Evolutionary conservation across 441 rosid species (phyloP), one percentile per base, ranked within the genome.

Genomic region (Erysimum pusillum): DNA sequence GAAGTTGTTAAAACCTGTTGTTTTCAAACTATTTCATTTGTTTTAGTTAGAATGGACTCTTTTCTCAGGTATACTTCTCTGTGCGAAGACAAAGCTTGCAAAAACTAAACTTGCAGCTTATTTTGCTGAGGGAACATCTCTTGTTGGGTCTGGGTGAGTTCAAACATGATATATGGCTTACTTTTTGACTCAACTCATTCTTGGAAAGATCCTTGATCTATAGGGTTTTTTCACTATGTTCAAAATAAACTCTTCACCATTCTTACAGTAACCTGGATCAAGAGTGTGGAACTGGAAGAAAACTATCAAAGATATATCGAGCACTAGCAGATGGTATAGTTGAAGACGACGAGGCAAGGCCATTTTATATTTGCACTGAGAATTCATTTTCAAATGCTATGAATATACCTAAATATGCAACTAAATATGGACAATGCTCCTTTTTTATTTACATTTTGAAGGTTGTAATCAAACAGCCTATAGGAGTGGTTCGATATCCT

Each of bases 81-180:
- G 99, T 80, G 97, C 96, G 46, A 95, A 95, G 87, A 87, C 96
- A 61, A 92, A 87, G 88, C 82, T 80, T 57, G 91, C 98, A 69
- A 92, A 95, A 71, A 75, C 90, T 58, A 74, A 81, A 60, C 85
- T 85, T 36, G 82, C 94, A 1, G 80, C 83, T 73, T 86, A 81
- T 81, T 88, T 91, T 84, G 89, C 91, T 7, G 87, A 89, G 83
- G 90, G 89, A 48, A 86, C 93, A 65, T 88, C 87, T 49, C 81
- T 72, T 65, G 31, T 91, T 67, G 85, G 78, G 54, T 77, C 78
- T 32, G 69, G 91, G 98, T 90, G 71, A 61, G 84, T 73, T 64
- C 52, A 58, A 38, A 42, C 75, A 51, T 15, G 7, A 9, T 71
- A 17, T 59, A 42, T 45, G 39, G 32, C 73, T 74, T 57, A 22